Base-by-base conservation (phyloP, 768 basidiomycete genomes). In the Amanita rubescens region DNA sequence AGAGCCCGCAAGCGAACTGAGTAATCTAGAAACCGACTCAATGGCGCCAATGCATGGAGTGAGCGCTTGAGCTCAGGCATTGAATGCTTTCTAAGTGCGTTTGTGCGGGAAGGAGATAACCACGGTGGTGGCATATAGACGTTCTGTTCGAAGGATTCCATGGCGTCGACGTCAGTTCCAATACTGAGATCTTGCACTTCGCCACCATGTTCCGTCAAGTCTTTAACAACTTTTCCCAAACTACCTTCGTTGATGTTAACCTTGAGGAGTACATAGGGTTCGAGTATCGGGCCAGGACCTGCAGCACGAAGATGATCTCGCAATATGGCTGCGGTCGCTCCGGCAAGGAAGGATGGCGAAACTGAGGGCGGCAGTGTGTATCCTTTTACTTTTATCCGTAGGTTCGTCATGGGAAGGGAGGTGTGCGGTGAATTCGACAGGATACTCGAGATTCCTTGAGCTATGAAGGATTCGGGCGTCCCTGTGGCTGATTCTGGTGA, bases 21-120 rank as follows among this genome's bases (percentile, higher is more conserved):
- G 60, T 88, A 94, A 65, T 92, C 85, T 17, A 93, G 71, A 78
- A 91, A 85, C 60, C 76, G 78, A 61, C 83, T 87, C n/a, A 94
- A 75, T 2, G 91, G 91, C 17, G 85, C 88, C 27, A 82, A 57
- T 9, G 84, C 90, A 55, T 80, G 68, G 22, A 94, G 71, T n/a
- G 81, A 77, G n/a, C 84, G 78, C 64, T 79, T 86, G 47, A 78
- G 63, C 56, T 74, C 69, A 2, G 71, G 58, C 5, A 63, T 62
- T 24, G 66, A 60, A 32, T 58, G 44, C 62, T 64, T 50, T 58
- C 71, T 79, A 30, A 20, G 52, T 27, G 19, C 11, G 37, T 35
- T 27, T 17, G 42, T 22, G 43, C 17, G n/a, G 3, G 87, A 89
- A 3, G 91, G 91, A 0, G 91, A 90, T 38, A 94, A 63, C 75